Percentiles rank a stretch among this genome's conserved stretches.
phyloP scores from a whole-genome alignment of 1,139 yeast genomes.

The Protomyces lactucae-debilis region DNA sequence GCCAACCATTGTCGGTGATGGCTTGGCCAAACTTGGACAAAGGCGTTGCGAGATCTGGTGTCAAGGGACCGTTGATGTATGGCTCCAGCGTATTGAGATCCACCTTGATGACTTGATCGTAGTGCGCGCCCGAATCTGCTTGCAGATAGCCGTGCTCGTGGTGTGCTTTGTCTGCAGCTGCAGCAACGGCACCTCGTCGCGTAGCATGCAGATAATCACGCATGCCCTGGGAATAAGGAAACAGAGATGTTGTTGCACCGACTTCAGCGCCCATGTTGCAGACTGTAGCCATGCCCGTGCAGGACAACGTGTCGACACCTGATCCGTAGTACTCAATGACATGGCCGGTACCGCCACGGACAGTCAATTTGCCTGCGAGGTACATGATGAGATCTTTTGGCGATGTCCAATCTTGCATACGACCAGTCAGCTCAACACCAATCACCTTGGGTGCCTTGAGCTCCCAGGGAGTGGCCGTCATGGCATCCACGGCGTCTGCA shows the following conservation, averaged over 20 bases:
- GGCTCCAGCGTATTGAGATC: constrained; percentile 75
- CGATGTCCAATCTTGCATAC: constrained; percentile 83
- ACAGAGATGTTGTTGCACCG: constrained; percentile 95
- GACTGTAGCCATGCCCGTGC: constrained; percentile 99
- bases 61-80: constrained; percentile 88
- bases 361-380: constrained; percentile 84
- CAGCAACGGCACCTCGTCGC: constrained; percentile 72
- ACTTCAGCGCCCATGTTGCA: constrained; percentile 99
- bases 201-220: constrained; percentile 75
- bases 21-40: constrained; percentile 64
- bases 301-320: constrained; percentile 77
- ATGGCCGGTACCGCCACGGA: constrained; percentile 95
- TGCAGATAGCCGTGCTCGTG: constrained; percentile 55
- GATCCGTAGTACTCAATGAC: constrained; percentile 94
- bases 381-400: constrained; percentile 93
- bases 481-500: constrained; percentile 95
- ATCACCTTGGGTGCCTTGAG: constrained; percentile 89
- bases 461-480: constrained; percentile 99
- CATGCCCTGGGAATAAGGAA: constrained; percentile 92
- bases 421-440: constrained; percentile 88
- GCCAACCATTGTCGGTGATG: constrained; percentile 71
- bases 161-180: constrained; percentile 66
- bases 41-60: constrained; percentile 90
- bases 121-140: constrained; percentile 78
- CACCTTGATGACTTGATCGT: constrained; percentile 78